Base-by-base conservation (phyloP, 768 basidiomycete species). In the Suillus luteus region DNA sequence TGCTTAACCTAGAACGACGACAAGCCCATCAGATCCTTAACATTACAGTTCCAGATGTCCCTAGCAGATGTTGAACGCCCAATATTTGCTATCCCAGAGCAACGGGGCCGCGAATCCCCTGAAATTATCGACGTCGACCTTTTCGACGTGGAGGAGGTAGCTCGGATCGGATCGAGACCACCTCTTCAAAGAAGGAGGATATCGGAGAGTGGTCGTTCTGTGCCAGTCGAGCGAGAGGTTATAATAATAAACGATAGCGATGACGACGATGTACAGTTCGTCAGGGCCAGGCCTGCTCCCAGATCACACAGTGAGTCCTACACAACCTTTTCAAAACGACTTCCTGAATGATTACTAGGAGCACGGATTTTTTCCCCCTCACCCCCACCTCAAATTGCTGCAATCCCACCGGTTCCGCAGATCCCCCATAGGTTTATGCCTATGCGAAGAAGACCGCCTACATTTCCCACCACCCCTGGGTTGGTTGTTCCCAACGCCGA, bases 331-430 rank as follows among this genome's bases (percentile, higher is more conserved):
- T 46, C 43, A 40, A 37, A 24, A 41, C 4, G 33, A n/a, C 12
- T 15, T 41, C 5, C 37, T 62, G 31, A 67, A 49, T 37, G 1
- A 71, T 70, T 62, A 8, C 57, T 61, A 41, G 69, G 75, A 61
- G 67, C 63, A 15, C 75, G 68, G 33, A 68, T 81, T 38, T 74
- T 78, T 54, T 79, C 84, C 1, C 85, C 85, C 33, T 85, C 87
- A 15, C 85, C 85, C 9, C 82, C 79, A 38, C 76, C 76, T 15
- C 77, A 76, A 58, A 68, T 73, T 31, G 69, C 67, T 19, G 65
- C 71, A 2, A 73, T 82, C 4, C 90, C 89, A 1, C 87, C 88
- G 1, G 85, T 90, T 0, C 90, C 89, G 15, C 72, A 66, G 19
- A 67, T 83, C 12, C 82, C 82, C 1, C 68, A 68, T 27, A 71